A percentile compares a stretch with the other conserved stretches of the same genome.
These are phyloP conservation scores for Graphilbum fragrans DNA, from an alignment of 2,329 filamentous ascomycete genomes.

Conservation along the genomic window DNA sequence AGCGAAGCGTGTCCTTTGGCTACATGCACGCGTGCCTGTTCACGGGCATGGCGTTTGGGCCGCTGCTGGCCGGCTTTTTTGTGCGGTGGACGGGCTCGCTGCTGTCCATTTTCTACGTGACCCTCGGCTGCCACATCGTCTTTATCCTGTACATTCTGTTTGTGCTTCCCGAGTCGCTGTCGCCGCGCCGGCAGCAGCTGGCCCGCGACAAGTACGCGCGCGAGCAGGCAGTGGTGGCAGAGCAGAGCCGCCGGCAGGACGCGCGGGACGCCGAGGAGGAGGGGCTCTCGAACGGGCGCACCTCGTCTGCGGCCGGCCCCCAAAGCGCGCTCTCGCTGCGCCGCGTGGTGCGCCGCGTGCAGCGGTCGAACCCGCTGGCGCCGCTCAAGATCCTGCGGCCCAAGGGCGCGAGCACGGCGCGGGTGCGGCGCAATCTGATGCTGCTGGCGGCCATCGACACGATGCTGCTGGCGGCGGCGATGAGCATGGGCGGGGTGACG, in stretches of 20 bases:
- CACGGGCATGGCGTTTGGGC: slow-evolving; percentile 76
- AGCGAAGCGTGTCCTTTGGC: slow-evolving; percentile 72
- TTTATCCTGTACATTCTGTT: slow-evolving; percentile 65
- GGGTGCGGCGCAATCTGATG: slow-evolving; percentile 69
- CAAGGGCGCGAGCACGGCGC: slow-evolving; percentile 46
- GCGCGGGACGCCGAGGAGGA: slow-evolving; percentile 8
- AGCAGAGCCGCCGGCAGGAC: slow-evolving; percentile 18
- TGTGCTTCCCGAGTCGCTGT: slow-evolving; percentile 74
- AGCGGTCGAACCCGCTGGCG: slow-evolving; percentile 54
- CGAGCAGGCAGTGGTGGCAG: slow-evolving; percentile 24
- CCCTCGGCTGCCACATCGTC: slow-evolving; percentile 56
- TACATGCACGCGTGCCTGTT: slow-evolving; percentile 87
- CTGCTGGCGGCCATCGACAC: slow-evolving; percentile 71
- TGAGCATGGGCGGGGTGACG: slow-evolving; percentile 71
- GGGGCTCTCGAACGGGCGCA: neutral
- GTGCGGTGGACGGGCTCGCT: slow-evolving; percentile 65
- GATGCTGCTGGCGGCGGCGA: slow-evolving; percentile 66
- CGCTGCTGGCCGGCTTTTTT: slow-evolving; percentile 67
- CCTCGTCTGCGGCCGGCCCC: neutral
- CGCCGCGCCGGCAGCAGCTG: slow-evolving; percentile 53
- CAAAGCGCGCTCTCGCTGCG: neutral
- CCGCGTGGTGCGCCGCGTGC: slow-evolving; percentile 12
- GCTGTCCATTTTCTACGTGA: slow-evolving; percentile 74
- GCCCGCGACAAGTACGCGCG: slow-evolving; percentile 56
- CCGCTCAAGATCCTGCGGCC: slow-evolving; percentile 73